A percentile compares a stretch with the other conserved stretches of the same genome.
These are phyloP conservation scores for Mortierella antarctica DNA, from an alignment of 192 early-diverging fungal genomes.

Conservation along the genomic window DNA sequence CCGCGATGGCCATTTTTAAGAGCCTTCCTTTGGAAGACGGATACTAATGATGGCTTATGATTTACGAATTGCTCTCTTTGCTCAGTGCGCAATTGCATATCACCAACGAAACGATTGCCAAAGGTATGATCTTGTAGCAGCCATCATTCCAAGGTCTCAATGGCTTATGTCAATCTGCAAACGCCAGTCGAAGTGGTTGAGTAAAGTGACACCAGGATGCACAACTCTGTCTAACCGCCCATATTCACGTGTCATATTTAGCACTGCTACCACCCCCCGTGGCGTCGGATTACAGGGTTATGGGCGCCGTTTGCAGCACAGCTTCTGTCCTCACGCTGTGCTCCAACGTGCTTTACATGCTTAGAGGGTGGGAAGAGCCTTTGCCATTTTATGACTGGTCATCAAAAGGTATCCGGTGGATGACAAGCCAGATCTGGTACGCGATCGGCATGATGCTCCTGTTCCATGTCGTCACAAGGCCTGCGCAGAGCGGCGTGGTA, in stretches of 20 bases:
- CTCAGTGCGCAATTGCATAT: conserved; percentile 42
- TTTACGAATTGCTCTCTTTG: neutral
- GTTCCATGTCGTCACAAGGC: conserved; percentile 50
- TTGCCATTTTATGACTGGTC: conserved; percentile 47
- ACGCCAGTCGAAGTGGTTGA: neutral
- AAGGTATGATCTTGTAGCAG: conserved; percentile 23
- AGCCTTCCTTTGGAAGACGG: neutral
- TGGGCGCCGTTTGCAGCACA: conserved; percentile 35
- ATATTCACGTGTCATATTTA: neutral
- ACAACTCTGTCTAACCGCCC: too few relatives aligned
- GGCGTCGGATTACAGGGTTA: conserved; percentile 28
- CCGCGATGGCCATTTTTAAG: neutral
- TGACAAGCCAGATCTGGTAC: conserved; percentile 54
- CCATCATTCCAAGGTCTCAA: too few relatives aligned
- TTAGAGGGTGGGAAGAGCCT: conserved; percentile 50
- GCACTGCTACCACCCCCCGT: conserved; percentile 43
- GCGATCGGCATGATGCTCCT: conserved; percentile 54
- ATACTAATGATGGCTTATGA: neutral
- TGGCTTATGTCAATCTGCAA: too few relatives aligned
- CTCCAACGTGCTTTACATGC: conserved; percentile 50
- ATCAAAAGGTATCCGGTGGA: conserved; percentile 40
- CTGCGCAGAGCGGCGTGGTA: conserved; percentile 47
- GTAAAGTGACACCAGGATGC: conserved; percentile 7
- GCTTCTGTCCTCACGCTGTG: conserved; percentile 32
- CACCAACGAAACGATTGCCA: conserved; percentile 45